Conservation (phyloP, 345 rosid genomes). For the Xanthoceras sorbifolium region DNA sequence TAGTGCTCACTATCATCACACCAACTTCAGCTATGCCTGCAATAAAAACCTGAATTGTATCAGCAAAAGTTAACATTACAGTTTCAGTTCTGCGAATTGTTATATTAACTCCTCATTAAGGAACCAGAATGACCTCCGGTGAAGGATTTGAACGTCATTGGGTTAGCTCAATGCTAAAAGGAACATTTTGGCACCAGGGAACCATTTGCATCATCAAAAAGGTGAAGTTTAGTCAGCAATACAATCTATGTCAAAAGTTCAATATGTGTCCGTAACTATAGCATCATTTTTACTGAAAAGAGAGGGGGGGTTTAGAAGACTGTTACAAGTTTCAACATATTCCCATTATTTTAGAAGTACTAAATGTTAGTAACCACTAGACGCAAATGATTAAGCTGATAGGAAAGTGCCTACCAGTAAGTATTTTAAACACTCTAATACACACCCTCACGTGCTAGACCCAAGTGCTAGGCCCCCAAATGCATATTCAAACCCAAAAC, state of each 20-base stretch:
- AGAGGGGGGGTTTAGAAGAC: not conserved
- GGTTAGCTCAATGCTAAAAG: not conserved
- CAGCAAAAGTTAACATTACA: conserved; percentile 8
- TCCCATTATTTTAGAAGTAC: not conserved
- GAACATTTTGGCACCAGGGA: conserved; percentile 7
- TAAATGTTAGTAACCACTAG: too few species aligned
- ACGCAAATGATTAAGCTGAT: too few species aligned
- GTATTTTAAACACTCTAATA: too few species aligned
- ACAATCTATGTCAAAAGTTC: not conserved
- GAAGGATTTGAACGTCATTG: not conserved
- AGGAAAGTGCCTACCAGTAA: too few species aligned
- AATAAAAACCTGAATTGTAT: conserved; percentile 21
- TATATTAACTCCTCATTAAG: not conserved
- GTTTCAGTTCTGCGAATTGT: not conserved
- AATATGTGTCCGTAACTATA: not conserved
- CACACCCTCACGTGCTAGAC: too few species aligned
- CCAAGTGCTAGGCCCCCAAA: too few species aligned
- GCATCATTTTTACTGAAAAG: too few species aligned
- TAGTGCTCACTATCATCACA: conserved; percentile 90
- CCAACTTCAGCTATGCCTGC: conserved; percentile 98
- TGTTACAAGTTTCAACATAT: not conserved
- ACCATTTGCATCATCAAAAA: not conserved
- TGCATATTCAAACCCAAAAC: too few species aligned
- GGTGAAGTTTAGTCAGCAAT: not conserved
- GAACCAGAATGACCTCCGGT: not conserved